Conservation (phyloP, 108 stramenopile species). For the Cyclostephanos invisitatus region DNA sequence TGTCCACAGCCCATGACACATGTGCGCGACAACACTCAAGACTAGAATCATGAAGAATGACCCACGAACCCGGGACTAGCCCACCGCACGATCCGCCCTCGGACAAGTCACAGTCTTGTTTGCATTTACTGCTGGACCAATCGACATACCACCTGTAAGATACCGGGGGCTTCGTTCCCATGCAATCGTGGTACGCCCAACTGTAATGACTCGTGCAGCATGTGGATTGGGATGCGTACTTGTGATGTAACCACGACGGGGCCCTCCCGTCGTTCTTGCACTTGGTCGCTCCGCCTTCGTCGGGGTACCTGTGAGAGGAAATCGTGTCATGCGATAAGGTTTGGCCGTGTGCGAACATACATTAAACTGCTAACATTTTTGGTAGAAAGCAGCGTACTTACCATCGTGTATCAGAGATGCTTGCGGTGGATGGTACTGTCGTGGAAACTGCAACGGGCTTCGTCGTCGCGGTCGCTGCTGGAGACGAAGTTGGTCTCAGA, state of each 20-base stretch:
- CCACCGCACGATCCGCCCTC: constrained; percentile 39
- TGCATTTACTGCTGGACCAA: constrained; percentile 28
- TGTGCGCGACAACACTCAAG: constrained; percentile 31
- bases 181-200: constrained; percentile 17
- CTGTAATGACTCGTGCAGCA: constrained; percentile 42
- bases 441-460: constrained; percentile 9
- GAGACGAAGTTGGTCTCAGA: too few species aligned
- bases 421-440: too few species aligned
- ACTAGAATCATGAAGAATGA: constrained; percentile 15
- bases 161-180: constrained; percentile 7
- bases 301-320: constrained; percentile 27
- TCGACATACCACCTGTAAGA: constrained; percentile 35
- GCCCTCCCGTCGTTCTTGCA: constrained; percentile 34
- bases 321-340: not conserved
- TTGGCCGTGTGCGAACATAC: too few species aligned
- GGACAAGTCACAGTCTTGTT: constrained; percentile 30
- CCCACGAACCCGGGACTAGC: constrained; percentile 26
- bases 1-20: constrained; percentile 9
- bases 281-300: constrained; percentile 7
- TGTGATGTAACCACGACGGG: constrained; percentile 25
- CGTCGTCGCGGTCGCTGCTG: too few species aligned
- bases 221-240: constrained; percentile 11
- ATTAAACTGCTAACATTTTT: too few species aligned
- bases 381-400: constrained; percentile 1
- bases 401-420: constrained; percentile 9